Base-by-base conservation (phyloP, 169 alveolate genomes). In the Plasmodium ovale region DNA sequence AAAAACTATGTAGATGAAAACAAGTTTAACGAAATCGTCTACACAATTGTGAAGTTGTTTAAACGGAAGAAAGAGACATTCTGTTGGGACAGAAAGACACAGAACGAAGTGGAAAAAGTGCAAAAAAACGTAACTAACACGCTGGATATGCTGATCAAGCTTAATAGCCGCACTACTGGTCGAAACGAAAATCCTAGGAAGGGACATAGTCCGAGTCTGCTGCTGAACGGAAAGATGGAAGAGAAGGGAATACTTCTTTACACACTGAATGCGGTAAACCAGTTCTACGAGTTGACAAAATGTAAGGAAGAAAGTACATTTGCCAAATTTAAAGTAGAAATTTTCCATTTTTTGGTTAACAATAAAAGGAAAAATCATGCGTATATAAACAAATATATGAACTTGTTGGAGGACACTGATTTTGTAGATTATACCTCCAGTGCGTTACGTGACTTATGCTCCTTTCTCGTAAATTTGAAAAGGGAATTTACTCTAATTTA, bases 301-400 rank as follows among this genome's bases (percentile, higher is more conserved):
- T 85, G 35, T 85, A 58, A 69, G n/a, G 68, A 51, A 25, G 64
- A 85, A 12, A 56, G 69, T 27, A n/a, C n/a, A n/a, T 85, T 85
- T 85, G 42, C n/a, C 53, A 37, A 39, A 21, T 85, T 69, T 69
- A 85, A 85, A 69, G 69, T 6, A 16, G 59, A 85, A 37, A 85
- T 85, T 10, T 47, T 37, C 0, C 68, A 85, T 4, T 31, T 54
- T 3, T 58, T 85, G 25, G 21, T 68, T 37, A 82, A 51, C 27
- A 58, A 71, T 68, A 85, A 62, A 59, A 44, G 59, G 33, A 67
- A 33, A 79, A 85, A 85, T 19, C 91, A 85, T 35, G 74, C 51
- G 49, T 85, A 85, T 25, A 44, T 85, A 85, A 85, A 85, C 42
- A 68, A 70, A 69, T 85, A 69, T 51, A 69, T 85, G 5, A 54